Evolutionary conservation across 768 basidiomycete species (phyloP), one percentile per base, ranked within the genome.

Genomic region (Mrakia hoshinonis): DNA sequence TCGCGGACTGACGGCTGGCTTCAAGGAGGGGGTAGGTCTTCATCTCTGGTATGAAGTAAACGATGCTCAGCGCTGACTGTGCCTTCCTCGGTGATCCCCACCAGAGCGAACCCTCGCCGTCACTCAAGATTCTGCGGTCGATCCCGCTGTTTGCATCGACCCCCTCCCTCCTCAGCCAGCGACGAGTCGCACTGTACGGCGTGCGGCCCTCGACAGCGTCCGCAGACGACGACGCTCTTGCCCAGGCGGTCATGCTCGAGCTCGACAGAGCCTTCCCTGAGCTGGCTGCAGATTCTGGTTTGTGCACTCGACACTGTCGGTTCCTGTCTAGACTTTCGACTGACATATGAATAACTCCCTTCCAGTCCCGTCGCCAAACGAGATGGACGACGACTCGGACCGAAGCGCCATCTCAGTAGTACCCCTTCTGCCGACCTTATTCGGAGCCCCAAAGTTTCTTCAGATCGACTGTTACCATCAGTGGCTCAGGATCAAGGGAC

Each of bases 101-200:
- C 1, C 36, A 68, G 67, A 46, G 31, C 54, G 54, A 62, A n/a
- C 29, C 31, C 26, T 29, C 58, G 12, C 47, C 58, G 13, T 51
- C 47, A 20, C 63, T 72, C 31, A 36, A 58, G 34, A 34, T 72
- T 10, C 70, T 72, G 1, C 51, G 65, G 1, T 72, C 70, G 12
- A 60, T 72, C n/a, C 70, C 70, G 3, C 63, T 72, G 39, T 72
- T 55, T 46, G 22, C 52, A 0, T 58, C 70, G 39, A 66, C 65
- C 2, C 38, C 52, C 2, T 72, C 70, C 3, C 63, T 72, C 18
- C 70, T 48, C 24, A 62, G 36, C 4, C 72, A 73, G 22, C 67
- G 72, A 1, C 67, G 47, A 6, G 60, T 68, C 4, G 72, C 62
- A 10, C 51, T 73, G 20, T 73, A 73, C 49, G 72, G 72, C 18